phyloP scores from a whole-genome alignment of 495 filamentous ascomycete species.

The Aspergillus hancockii region DNA sequence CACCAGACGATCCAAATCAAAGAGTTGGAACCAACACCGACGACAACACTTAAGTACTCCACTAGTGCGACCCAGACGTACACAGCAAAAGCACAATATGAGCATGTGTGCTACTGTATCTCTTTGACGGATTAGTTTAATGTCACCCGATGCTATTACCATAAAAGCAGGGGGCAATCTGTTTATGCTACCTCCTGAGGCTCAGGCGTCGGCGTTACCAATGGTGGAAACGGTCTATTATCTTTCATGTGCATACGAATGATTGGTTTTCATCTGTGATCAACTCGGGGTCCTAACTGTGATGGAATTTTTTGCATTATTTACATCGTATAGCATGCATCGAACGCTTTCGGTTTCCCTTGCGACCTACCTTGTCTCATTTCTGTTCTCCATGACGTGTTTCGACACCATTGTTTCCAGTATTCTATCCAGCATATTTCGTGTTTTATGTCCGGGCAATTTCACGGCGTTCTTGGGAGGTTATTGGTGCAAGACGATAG shows the following conservation, averaged over 20 bases:
- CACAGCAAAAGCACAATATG: slow-evolving; percentile 41
- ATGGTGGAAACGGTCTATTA: slow-evolving; percentile 10
- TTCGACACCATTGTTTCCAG: slow-evolving; percentile 11
- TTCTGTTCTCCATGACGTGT: slow-evolving; percentile 17
- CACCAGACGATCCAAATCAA: slow-evolving; percentile 57
- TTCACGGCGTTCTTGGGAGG: slow-evolving; percentile 12
- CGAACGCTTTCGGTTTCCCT: slow-evolving; percentile 7
- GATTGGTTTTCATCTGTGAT: slow-evolving; percentile 17
- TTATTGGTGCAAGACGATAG: slow-evolving; percentile 12
- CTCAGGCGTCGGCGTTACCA: slow-evolving; percentile 24
- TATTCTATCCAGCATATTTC: slow-evolving; percentile 5
- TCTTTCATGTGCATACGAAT: slow-evolving; percentile 29
- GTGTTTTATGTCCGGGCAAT: slow-evolving; percentile 5
- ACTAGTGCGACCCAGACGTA: slow-evolving; percentile 36
- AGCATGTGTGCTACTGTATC: slow-evolving; percentile 45
- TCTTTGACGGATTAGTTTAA: slow-evolving; percentile 38
- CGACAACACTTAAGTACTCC: slow-evolving; percentile 32
- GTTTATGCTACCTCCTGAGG: slow-evolving; percentile 1
- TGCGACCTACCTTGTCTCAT: slow-evolving; percentile 3
- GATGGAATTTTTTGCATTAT: slow-evolving; percentile 16
- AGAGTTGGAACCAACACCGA: slow-evolving; percentile 54
- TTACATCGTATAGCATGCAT: slow-evolving; percentile 16
- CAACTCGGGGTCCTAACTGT: slow-evolving; percentile 18
- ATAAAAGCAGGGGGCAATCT: not conserved
- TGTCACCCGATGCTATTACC: not conserved